Percentiles rank a stretch among this genome's conserved stretches.
phyloP scores from a whole-genome alignment of 2,329 filamentous ascomycete species.

The Pseudohalonectria lignicola region DNA sequence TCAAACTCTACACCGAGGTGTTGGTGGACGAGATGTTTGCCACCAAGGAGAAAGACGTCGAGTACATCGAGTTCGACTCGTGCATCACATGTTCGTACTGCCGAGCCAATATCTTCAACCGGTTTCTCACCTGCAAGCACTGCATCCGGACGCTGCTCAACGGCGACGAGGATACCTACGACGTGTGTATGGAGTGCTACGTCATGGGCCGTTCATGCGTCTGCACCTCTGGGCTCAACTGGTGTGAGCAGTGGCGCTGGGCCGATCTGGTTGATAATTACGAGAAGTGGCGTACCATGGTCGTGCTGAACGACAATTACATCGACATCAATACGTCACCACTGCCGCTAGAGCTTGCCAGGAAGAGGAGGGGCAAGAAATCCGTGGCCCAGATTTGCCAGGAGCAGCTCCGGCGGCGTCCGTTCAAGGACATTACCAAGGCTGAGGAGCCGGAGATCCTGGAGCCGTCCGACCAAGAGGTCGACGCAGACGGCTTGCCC shows the following conservation, averaged over 20 bases:
- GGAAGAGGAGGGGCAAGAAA: slow-evolving; percentile 58
- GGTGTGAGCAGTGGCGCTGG: slow-evolving; percentile 93
- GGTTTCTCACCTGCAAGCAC: slow-evolving; percentile 83
- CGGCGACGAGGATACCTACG: slow-evolving; percentile 75
- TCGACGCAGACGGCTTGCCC: slow-evolving; percentile 51
- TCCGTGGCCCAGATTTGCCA: slow-evolving; percentile 90
- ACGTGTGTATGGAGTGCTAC: slow-evolving; percentile 97
- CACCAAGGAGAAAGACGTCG: slow-evolving; percentile 57
- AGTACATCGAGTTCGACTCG: slow-evolving; percentile 74
- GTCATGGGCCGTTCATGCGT: slow-evolving; percentile 91
- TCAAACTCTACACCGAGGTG: slow-evolving; percentile 66
- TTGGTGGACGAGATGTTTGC: slow-evolving; percentile 80
- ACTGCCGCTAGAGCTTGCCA: slow-evolving; percentile 58
- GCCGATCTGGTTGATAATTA: slow-evolving; percentile 65
- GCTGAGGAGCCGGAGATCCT: slow-evolving; percentile 38
- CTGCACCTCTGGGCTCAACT: slow-evolving; percentile 74
- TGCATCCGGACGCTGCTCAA: slow-evolving; percentile 59
- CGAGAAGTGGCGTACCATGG: slow-evolving; percentile 69
- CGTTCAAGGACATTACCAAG: slow-evolving; percentile 73
- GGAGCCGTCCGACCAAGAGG: slow-evolving; percentile 38
- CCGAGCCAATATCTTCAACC: slow-evolving; percentile 91
- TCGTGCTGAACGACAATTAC: slow-evolving; percentile 62
- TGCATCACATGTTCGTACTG: slow-evolving; percentile 95
- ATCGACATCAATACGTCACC: slow-evolving; percentile 56
- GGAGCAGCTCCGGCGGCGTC: slow-evolving; percentile 67